A percentile compares a stretch with the other conserved stretches of the same genome.
phyloP scores from a whole-genome alignment of 2,329 filamentous ascomycete genomes.

The Tympanopsis confertula region DNA sequence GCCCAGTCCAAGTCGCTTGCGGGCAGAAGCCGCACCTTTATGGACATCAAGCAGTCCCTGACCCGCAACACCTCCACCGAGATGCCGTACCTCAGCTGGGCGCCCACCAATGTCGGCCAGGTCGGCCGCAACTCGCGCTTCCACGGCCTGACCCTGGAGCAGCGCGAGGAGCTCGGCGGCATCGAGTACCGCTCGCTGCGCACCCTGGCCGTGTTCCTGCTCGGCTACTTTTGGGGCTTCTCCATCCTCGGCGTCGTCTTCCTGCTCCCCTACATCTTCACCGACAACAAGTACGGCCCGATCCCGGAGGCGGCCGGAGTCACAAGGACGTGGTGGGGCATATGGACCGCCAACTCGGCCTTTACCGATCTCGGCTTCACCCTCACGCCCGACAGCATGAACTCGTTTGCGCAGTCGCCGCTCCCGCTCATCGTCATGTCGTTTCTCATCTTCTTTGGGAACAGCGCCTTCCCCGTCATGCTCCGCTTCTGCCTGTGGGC shows the following conservation, averaged over 20 bases:
- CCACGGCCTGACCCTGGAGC: constrained; percentile 74
- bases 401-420: constrained; percentile 68
- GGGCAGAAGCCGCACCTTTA: constrained; percentile 38
- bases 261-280: constrained; percentile 69
- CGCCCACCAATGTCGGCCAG: constrained; percentile 49
- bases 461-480: constrained; percentile 92
- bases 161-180: constrained; percentile 87
- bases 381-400: constrained; percentile 87
- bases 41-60: constrained; percentile 42
- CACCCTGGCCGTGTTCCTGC: constrained; percentile 67
- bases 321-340: constrained; percentile 74
- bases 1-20: constrained; percentile 22
- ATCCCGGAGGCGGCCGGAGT: constrained; percentile 50
- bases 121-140: constrained; percentile 87
- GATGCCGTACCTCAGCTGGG: constrained; percentile 88
- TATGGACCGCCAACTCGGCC: constrained; percentile 77
- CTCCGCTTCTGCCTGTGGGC: constrained; percentile 87
- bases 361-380: constrained; percentile 96
- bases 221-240: constrained; percentile 74
- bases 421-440: constrained; percentile 67
- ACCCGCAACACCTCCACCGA: constrained; percentile 41
- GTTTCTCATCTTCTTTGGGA: constrained; percentile 86
- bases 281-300: constrained; percentile 46
- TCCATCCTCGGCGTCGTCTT: constrained; percentile 64
- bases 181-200: constrained; percentile 93